Evolutionary conservation across 148 eudicot species (phyloP).

Genomic region (Linanthus parryae): DNA sequence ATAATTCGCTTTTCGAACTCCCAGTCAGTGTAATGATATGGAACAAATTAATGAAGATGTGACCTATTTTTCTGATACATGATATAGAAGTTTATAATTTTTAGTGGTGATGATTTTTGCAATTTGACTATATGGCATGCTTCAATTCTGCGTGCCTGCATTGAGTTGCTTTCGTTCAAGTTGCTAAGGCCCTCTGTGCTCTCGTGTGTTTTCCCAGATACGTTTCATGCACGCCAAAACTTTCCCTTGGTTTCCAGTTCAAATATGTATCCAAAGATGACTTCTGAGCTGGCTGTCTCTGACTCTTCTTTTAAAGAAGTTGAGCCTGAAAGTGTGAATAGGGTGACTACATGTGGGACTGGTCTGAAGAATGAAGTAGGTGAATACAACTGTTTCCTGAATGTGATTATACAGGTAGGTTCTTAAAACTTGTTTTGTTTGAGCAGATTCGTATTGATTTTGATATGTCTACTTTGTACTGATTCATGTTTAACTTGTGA

Average conservation of each 20-base stretch:
- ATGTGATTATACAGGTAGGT: constrained; percentile 94
- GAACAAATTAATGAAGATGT: no score
- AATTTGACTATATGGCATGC: no score
- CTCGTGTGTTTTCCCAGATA: constrained; percentile 26
- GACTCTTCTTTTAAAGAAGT: constrained; percentile 23
- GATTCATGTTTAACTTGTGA: neutral
- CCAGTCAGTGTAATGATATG: no score
- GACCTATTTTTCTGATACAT: no score
- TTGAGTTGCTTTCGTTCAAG: constrained; percentile 1
- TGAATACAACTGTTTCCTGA: constrained; percentile 96
- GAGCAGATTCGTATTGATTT: neutral
- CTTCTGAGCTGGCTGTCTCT: constrained; percentile 21
- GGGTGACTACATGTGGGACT: constrained; percentile 48
- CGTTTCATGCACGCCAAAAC: constrained; percentile 48
- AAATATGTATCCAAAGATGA: constrained; percentile 20
- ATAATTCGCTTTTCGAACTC: no score
- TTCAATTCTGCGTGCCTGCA: no score
- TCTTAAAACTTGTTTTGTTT: neutral
- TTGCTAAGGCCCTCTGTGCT: constrained; percentile 4
- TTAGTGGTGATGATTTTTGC: no score
- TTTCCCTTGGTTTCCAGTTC: constrained; percentile 36
- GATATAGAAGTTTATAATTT: no score
- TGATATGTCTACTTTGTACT: constrained; percentile 1
- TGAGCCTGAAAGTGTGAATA: constrained; percentile 26
- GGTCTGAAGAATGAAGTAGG: constrained; percentile 90